Percentiles rank a stretch among this genome's conserved stretches.
Evolutionary conservation across 2,329 filamentous ascomycete species (phyloP).

Genomic region (Lecanosticta acicola): DNA sequence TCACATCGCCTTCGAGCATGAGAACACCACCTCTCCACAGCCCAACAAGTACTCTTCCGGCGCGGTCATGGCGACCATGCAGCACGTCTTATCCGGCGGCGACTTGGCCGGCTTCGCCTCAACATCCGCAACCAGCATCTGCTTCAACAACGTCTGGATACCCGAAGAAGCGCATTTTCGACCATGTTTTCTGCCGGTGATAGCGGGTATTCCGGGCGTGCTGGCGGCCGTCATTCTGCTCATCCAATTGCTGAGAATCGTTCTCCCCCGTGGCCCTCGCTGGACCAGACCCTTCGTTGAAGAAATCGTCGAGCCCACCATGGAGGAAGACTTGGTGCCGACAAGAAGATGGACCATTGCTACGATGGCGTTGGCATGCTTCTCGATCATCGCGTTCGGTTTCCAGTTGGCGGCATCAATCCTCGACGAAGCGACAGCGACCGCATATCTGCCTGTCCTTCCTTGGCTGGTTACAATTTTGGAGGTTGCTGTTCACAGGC

Average conservation of each 20-base stretch:
- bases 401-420: slow-evolving; percentile 16
- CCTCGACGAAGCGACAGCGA: neutral
- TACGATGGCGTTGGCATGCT: slow-evolving; percentile 15
- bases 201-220: slow-evolving; percentile 36
- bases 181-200: slow-evolving; percentile 37
- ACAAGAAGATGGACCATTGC: slow-evolving; percentile 26
- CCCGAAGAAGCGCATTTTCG: slow-evolving; percentile 35
- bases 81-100: slow-evolving; percentile 1
- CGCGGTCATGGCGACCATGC: neutral
- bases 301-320: slow-evolving; percentile 31
- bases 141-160: slow-evolving; percentile 31
- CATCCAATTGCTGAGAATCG: slow-evolving; percentile 31
- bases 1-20: neutral
- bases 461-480: slow-evolving; percentile 25
- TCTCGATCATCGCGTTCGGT: slow-evolving; percentile 17
- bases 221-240: slow-evolving; percentile 36
- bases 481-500: slow-evolving; percentile 21
- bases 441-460: slow-evolving; percentile 12
- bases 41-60: neutral
- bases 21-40: neutral
- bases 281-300: slow-evolving; percentile 51
- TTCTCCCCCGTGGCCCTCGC: slow-evolving; percentile 34
- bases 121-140: slow-evolving; percentile 7
- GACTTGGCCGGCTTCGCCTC: neutral
- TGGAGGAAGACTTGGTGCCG: slow-evolving; percentile 28